phyloP scores from a whole-genome alignment of 2,329 filamentous ascomycete species.

The Fusarium keratoplasticum region DNA sequence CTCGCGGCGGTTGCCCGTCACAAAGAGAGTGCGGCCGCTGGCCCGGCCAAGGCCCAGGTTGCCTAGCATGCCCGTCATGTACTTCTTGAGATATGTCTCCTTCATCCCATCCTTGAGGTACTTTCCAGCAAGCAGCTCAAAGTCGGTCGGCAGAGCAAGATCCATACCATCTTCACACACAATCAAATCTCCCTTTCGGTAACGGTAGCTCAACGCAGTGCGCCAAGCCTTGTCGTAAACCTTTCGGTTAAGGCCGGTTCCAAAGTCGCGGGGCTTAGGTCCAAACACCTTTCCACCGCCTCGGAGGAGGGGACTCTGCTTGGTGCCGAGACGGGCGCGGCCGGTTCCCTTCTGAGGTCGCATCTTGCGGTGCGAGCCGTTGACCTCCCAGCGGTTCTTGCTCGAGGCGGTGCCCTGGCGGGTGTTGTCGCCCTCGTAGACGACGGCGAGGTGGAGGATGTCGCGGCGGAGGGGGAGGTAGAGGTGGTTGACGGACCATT shows the following conservation, averaged over 20 bases:
- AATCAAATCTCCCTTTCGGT: conserved; percentile 85
- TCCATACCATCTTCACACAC: conserved; percentile 84
- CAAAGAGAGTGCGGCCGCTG: conserved; percentile 78
- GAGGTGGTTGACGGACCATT: conserved; percentile 86
- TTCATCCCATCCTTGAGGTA: conserved; percentile 61
- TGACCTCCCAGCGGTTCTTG: conserved; percentile 86
- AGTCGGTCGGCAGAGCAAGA: conserved; percentile 67
- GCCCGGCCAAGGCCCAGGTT: conserved; percentile 76
- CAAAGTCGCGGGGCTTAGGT: conserved; percentile 93
- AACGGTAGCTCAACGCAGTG: conserved; percentile 92
- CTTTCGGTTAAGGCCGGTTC: conserved; percentile 84
- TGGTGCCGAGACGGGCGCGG: conserved; percentile 80
- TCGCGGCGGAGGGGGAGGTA: conserved; percentile 89
- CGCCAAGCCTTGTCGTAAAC: conserved; percentile 97
- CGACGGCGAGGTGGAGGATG: conserved; percentile 89
- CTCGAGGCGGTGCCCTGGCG: conserved; percentile 87
- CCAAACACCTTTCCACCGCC: conserved; percentile 92
- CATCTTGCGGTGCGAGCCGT: conserved; percentile 85
- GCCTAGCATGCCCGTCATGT: conserved; percentile 75
- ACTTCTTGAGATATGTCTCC: conserved; percentile 69
- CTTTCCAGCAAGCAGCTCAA: conserved; percentile 55
- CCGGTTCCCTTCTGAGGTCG: conserved; percentile 89
- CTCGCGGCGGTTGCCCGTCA: conserved; percentile 71
- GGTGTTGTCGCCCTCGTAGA: conserved; percentile 91
- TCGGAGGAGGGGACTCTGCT: conserved; percentile 82